Evolutionary conservation across 2,329 filamentous ascomycete species (phyloP), one percentile per base, ranked within the genome.

Genomic region (Alternaria arborescens): DNA sequence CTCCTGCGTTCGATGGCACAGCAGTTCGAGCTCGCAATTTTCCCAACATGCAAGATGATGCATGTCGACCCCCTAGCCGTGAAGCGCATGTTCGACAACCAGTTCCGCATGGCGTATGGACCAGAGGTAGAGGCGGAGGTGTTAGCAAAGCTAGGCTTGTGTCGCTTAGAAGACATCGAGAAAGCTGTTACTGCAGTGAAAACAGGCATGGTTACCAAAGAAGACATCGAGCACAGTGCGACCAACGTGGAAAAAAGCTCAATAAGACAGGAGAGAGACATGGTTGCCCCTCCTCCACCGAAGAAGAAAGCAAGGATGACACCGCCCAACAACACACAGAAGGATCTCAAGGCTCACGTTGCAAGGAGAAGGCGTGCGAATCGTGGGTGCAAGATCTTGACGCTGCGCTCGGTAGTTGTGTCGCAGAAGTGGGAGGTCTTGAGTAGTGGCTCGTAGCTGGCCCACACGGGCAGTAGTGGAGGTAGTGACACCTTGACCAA

Each of bases 1-100:
- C n/a, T 61, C 3, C 54, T 64, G 2, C 38, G 47, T 2, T 34
- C 54, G 2, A 22, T 55, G 8, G 52, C 18, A 12, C 51, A 50
- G 26, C 51, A 61, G 47, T 52, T 64, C 8, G 52, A 61, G 8
- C 6, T 54, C 1, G 24, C n/a, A 3, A 30, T 58, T 2, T 62
- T 65, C 2, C 56, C 59, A 4, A 41, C 26, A 3, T 60, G 55
- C 18, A 62, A 55, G 44, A 60, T 62, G 56, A 58, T 65, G 56
- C 60, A 60, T 3, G 20, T 62, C 8, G 53, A 56, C 11, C 56
- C 60, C 1, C 11, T 14, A 28, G 53, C 52, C 4, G 53, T 62
- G 8, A 62, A 60, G 26, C 41, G 50, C 11, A 65, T 65, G 56
- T n/a, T 65, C 3, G 56, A 62, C 8, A 40, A 55, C 7, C 32